phyloP scores from a whole-genome alignment of 2,329 filamentous ascomycete genomes.

The Colletotrichum sp. region DNA sequence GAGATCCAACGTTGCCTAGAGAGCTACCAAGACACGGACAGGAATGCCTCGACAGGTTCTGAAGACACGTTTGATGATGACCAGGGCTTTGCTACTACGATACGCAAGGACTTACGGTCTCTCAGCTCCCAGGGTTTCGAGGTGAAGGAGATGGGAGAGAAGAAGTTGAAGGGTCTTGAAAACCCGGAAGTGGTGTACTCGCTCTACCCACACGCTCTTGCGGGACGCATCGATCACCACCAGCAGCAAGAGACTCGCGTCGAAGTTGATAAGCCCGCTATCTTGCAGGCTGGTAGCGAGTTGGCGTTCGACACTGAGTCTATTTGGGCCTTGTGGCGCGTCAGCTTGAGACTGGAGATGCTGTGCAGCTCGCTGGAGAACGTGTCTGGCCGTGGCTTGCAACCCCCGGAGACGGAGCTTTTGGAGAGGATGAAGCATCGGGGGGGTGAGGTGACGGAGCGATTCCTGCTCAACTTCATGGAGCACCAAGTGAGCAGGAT shows the following conservation, averaged over 20 bases:
- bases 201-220: constrained; percentile 89
- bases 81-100: constrained; percentile 75
- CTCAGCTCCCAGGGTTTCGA: constrained; percentile 93
- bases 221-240: constrained; percentile 79
- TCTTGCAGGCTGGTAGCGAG: constrained; percentile 68
- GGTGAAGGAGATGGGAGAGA: constrained; percentile 94
- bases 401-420: constrained; percentile 82
- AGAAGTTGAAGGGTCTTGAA: constrained; percentile 94
- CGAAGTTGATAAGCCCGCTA: constrained; percentile 59
- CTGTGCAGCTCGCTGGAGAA: constrained; percentile 88
- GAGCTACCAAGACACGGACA: constrained; percentile 85
- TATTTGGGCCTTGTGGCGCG: constrained; percentile 88
- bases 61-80: constrained; percentile 76
- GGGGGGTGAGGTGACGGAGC: constrained; percentile 87
- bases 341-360: constrained; percentile 90
- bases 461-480: constrained; percentile 86
- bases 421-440: constrained; percentile 70
- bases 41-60: constrained; percentile 69
- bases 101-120: constrained; percentile 85
- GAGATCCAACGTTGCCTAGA: constrained; percentile 93
- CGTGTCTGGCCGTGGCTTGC: constrained; percentile 65
- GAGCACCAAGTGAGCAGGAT: constrained; percentile 96
- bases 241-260: constrained; percentile 50
- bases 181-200: constrained; percentile 96
- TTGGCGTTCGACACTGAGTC: constrained; percentile 80